These are phyloP conservation scores for Acorus calamus DNA, from an alignment of 106 monocot genomes.

Conservation along the genomic window DNA sequence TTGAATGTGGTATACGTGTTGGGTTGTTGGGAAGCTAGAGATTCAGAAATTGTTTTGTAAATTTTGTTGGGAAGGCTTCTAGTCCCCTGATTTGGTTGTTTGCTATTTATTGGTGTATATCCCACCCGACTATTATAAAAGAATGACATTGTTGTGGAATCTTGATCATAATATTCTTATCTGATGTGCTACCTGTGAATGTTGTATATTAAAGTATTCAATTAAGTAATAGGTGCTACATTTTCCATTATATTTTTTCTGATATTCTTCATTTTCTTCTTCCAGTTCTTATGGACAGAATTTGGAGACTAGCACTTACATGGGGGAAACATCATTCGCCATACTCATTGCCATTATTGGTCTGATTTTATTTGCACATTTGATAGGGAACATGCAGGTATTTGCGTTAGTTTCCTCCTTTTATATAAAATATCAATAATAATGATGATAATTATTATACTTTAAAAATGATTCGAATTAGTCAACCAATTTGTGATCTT, in stretches of 20 bases:
- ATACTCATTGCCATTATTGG: slow-evolving; percentile 48
- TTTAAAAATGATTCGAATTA: background rate
- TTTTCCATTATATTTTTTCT: background rate
- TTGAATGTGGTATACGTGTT: no score
- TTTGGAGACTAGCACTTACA: slow-evolving; percentile 44
- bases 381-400: slow-evolving; percentile 79
- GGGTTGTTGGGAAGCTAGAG: no score
- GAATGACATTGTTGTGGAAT: no score
- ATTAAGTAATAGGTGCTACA: background rate
- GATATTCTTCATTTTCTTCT: slow-evolving; percentile 3
- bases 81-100: no score
- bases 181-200: no score
- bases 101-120: no score
- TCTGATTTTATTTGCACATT: slow-evolving; percentile 57
- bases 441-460: background rate
- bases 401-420: background rate
- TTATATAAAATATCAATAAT: background rate
- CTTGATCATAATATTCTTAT: no score
- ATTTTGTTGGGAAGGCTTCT: no score
- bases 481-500: no score
- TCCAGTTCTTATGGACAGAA: slow-evolving; percentile 57
- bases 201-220: no score
- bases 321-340: slow-evolving; percentile 52
- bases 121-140: no score
- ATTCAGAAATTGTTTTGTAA: no score